Percentiles rank a stretch among this genome's conserved stretches.
phyloP scores from a whole-genome alignment of 192 early-diverging fungal species.

The Gonapodya sp. region DNA sequence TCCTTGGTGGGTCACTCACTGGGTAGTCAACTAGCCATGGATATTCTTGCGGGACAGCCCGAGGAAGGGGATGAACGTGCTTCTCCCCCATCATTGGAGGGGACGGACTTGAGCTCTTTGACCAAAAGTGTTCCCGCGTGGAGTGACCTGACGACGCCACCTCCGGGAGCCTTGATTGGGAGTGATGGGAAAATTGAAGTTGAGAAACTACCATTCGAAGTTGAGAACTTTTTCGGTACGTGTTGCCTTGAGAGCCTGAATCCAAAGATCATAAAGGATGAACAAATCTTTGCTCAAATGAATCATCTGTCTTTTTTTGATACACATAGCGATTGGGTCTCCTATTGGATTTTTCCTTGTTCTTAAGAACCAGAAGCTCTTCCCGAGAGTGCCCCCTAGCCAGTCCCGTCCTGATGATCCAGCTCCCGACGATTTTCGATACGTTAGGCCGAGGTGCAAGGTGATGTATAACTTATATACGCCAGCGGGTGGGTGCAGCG shows the following conservation, averaged over 20 bases:
- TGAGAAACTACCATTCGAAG: conserved; percentile 46
- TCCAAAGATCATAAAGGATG: too few relatives aligned
- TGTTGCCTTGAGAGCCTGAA: background rate
- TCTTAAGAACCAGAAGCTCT: conserved; percentile 60
- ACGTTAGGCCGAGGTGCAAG: conserved; percentile 48
- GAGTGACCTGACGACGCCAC: background rate
- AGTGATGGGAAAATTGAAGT: conserved; percentile 19
- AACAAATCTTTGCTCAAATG: too few relatives aligned
- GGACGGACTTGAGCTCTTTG: background rate
- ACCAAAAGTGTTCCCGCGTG: background rate
- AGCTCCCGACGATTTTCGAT: too few relatives aligned
- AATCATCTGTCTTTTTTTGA: too few relatives aligned
- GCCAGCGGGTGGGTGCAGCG: conserved; percentile 26
- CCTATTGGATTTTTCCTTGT: conserved; percentile 72
- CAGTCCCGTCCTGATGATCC: too few relatives aligned
- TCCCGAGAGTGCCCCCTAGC: conserved; percentile 32
- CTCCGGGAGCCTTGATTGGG: background rate
- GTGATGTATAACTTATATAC: conserved; percentile 76
- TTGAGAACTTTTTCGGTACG: conserved; percentile 64
- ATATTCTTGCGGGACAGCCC: conserved; percentile 64
- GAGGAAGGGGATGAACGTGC: background rate
- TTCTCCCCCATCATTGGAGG: background rate
- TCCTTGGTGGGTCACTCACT: conserved; percentile 72
- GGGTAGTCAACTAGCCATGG: conserved; percentile 66
- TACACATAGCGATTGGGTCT: conserved; percentile 61